Evolutionary conservation across 2,329 filamentous ascomycete species (phyloP).

Genomic region (Nannizziopsis barbatae): DNA sequence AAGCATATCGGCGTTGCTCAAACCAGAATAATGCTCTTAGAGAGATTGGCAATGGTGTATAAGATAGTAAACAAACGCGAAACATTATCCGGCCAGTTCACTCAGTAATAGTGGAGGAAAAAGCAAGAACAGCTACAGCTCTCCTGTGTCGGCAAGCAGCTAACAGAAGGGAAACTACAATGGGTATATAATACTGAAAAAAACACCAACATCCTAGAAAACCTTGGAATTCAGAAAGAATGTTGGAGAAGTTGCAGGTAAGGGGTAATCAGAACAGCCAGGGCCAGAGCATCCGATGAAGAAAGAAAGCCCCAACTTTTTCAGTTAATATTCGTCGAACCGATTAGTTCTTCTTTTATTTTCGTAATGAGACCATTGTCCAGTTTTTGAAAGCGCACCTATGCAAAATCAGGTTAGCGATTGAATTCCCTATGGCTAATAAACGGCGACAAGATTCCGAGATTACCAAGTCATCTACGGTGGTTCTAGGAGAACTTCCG

Average conservation of each 20-base stretch:
- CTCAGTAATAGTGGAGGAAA: neutral
- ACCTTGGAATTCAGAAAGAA: neutral
- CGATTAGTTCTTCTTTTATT: conserved; percentile 30
- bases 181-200: conserved; percentile 7
- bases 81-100: neutral
- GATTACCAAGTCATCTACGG: conserved; percentile 60
- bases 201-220: neutral
- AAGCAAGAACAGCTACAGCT: conserved; percentile 4
- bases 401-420: conserved; percentile 6
- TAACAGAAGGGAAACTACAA: conserved; percentile 7
- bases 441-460: neutral
- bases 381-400: conserved; percentile 34
- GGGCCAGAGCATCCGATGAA: neutral
- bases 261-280: neutral
- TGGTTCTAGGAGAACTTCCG: conserved; percentile 46
- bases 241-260: neutral
- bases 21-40: neutral
- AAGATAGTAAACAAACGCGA: neutral
- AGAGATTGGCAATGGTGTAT: no score
- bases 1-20: conserved; percentile 4
- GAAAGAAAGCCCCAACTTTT: neutral
- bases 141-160: neutral
- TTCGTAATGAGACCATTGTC: conserved; percentile 25
- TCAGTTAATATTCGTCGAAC: conserved; percentile 13
- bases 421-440: neutral